Percentiles rank a stretch among this genome's conserved stretches.
Conservation (phyloP, 2,329 filamentous ascomycete species). For the Ascochyta lentis region DNA sequence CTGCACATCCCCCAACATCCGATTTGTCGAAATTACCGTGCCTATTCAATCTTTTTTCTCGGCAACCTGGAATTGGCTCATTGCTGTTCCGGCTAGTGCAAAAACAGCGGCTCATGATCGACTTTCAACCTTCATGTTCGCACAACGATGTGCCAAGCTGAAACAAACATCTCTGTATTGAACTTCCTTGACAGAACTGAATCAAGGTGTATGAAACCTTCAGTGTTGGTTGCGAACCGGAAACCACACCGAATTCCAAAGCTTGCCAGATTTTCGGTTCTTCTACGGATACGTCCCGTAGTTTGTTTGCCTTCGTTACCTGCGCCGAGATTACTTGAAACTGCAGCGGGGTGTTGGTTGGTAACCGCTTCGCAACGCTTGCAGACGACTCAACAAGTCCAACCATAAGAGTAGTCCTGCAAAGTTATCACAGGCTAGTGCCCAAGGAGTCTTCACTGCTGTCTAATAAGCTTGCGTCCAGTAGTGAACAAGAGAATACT, state of each 20-base stretch:
- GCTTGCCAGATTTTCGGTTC: constrained; percentile 1
- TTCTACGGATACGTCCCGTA: background rate
- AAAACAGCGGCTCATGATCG: constrained; percentile 1
- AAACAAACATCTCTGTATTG: background rate
- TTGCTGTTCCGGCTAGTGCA: background rate
- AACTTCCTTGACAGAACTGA: background rate
- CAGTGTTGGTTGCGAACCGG: no score
- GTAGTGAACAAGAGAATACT: background rate
- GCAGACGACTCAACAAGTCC: background rate
- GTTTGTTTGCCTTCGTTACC: background rate
- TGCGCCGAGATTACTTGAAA: background rate
- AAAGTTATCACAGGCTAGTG: background rate
- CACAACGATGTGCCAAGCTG: background rate
- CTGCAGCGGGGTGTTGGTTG: background rate
- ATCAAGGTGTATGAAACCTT: no score
- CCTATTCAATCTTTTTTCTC: background rate
- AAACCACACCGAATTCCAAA: background rate
- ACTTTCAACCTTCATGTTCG: constrained; percentile 3
- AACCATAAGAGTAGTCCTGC: no score
- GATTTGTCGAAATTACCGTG: background rate
- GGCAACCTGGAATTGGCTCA: background rate
- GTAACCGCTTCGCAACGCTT: background rate
- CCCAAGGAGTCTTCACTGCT: background rate
- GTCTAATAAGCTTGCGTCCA: background rate
- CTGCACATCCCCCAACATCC: background rate